These are phyloP conservation scores for Trichoderma reesei DNA, from an alignment of 495 filamentous ascomycete species.

Conservation along the genomic window DNA sequence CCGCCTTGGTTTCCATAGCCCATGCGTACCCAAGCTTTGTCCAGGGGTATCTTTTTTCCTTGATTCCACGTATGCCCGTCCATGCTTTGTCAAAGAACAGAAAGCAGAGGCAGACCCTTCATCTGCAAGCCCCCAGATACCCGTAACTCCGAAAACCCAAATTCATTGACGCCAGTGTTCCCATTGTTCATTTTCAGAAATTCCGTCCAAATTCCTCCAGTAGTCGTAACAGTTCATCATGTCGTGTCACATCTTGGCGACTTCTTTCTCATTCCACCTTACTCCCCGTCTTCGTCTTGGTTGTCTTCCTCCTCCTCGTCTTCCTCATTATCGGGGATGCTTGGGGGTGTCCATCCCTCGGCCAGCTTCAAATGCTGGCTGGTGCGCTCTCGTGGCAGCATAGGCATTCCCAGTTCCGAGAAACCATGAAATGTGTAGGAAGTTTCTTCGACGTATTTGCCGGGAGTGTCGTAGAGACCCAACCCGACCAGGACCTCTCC, in stretches of 20 bases:
- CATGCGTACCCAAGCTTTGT: neutral
- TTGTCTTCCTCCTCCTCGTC: conserved; percentile 33
- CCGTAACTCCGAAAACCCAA: neutral
- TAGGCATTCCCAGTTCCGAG: conserved; percentile 28
- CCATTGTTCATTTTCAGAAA: no score
- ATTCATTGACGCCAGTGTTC: neutral
- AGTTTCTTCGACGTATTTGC: conserved; percentile 33
- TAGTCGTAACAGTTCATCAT: neutral
- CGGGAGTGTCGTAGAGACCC: conserved; percentile 69
- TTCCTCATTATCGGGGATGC: conserved; percentile 43
- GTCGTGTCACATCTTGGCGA: neutral
- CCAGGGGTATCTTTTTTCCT: neutral
- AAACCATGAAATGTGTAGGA: conserved; percentile 40
- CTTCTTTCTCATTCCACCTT: conserved; percentile 16
- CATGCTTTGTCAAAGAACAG: neutral
- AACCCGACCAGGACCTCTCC: conserved; percentile 72
- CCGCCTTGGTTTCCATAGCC: neutral
- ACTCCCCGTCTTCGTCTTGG: conserved; percentile 41
- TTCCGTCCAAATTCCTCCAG: neutral
- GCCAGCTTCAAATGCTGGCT: conserved; percentile 76
- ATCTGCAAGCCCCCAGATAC: no score
- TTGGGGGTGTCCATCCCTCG: conserved; percentile 70
- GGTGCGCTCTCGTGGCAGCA: conserved; percentile 25
- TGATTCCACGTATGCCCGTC: neutral
- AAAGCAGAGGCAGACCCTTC: no score